Percentiles rank a stretch among this genome's conserved stretches.
phyloP scores from a whole-genome alignment of 2,329 filamentous ascomycete species.

The Ustulina deusta region DNA sequence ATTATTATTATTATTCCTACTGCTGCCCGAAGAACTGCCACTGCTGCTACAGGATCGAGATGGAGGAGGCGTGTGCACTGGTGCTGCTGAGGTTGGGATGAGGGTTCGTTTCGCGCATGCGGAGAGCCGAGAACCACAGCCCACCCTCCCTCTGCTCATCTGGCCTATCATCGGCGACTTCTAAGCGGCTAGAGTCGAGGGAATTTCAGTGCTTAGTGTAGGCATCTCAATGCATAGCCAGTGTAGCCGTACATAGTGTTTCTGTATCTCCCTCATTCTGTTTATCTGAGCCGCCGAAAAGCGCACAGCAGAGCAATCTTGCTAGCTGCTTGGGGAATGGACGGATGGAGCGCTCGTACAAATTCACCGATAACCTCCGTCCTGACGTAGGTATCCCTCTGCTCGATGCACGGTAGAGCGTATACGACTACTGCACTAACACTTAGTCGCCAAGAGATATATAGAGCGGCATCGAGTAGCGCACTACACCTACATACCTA shows the following conservation, averaged over 20 bases:
- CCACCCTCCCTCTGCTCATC: conserved; percentile 30
- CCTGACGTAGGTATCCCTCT: too few relatives aligned
- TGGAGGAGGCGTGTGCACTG: neutral
- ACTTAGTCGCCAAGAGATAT: too few relatives aligned
- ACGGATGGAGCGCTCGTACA: conserved; percentile 13
- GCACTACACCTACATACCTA: too few relatives aligned
- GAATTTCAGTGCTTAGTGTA: conserved; percentile 28
- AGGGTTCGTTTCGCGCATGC: conserved; percentile 29
- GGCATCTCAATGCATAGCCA: conserved; percentile 2
- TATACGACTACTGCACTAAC: too few relatives aligned
- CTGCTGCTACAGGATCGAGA: conserved; percentile 26
- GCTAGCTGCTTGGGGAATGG: conserved; percentile 27
- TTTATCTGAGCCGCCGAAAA: conserved; percentile 20
- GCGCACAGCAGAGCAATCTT: neutral
- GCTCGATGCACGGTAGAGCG: too few relatives aligned
- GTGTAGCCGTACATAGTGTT: conserved; percentile 6
- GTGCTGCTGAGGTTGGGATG: conserved; percentile 4
- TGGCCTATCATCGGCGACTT: conserved; percentile 35
- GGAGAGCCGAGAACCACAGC: conserved; percentile 37
- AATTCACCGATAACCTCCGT: neutral
- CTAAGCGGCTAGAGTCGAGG: conserved; percentile 13
- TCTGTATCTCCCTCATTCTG: conserved; percentile 11
- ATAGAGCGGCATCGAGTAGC: too few relatives aligned
- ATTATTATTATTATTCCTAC: neutral
- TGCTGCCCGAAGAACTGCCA: conserved; percentile 25